phyloP scores from a whole-genome alignment of 1,139 yeast species.

The Pichia sp. region DNA sequence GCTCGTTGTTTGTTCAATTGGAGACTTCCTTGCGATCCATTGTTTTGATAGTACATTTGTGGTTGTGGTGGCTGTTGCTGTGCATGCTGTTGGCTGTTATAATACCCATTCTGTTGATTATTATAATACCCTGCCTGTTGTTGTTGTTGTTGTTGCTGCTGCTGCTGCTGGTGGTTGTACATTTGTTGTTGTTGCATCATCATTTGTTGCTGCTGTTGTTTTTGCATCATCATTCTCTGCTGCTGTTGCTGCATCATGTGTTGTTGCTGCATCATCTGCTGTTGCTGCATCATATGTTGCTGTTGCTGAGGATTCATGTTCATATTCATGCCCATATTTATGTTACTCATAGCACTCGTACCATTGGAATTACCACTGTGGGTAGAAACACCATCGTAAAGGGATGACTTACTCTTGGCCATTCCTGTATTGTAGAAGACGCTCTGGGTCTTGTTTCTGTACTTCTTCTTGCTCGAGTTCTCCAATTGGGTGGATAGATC shows the following conservation, averaged over 20 bases:
- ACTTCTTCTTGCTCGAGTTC: slow-evolving; percentile 16
- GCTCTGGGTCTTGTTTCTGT: slow-evolving; percentile 20
- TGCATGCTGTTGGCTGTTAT: neutral
- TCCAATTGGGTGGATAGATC: slow-evolving; percentile 20
- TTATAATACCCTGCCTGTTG: slow-evolving; percentile 3
- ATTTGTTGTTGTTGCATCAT: neutral
- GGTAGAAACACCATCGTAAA: slow-evolving; percentile 12
- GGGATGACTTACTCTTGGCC: slow-evolving; percentile 13
- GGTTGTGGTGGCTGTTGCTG: too few relatives aligned
- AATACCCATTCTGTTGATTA: neutral
- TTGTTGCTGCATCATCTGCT: neutral
- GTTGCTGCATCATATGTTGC: neutral
- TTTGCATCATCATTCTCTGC: slow-evolving; percentile 1
- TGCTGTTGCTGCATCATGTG: neutral
- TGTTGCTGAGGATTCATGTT: neutral
- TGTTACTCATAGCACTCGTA: neutral
- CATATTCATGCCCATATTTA: too few relatives aligned
- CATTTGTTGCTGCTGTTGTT: neutral
- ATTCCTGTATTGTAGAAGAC: slow-evolving; percentile 13
- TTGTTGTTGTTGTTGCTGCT: too few relatives aligned
- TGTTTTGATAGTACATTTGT: neutral
- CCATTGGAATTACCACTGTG: slow-evolving; percentile 12
- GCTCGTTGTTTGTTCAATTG: neutral
- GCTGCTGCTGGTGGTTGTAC: slow-evolving; percentile 10
- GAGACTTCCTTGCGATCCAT: neutral